Base-by-base conservation (phyloP, 129 eudicot genomes). In the Flaveria ramosissima region DNA sequence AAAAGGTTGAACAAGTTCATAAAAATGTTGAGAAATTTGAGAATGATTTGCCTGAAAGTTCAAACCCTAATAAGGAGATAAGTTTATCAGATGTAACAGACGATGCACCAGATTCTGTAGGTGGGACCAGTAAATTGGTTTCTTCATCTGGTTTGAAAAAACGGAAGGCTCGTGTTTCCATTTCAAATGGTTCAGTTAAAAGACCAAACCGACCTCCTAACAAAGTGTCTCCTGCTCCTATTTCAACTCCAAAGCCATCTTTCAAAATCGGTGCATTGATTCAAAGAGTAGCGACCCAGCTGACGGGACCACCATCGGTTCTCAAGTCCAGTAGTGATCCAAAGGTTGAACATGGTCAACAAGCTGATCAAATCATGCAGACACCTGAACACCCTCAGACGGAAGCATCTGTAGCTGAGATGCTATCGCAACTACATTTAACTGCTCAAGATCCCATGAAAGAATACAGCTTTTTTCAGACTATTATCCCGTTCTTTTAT, bases 201-300 rank as follows among this genome's bases (percentile, higher is more conserved):
- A 83, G 86, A 61, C 81, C 55, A 61, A 85, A 81, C 53, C 72
- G 83, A 12, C 73, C 79, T 64, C 79, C 88, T 71, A 88, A 87
- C 4, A 88, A 92, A 82, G 83, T 51, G 21, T 82, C 92, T 57
- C 24, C 84, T 24, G 76, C 39, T 32, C 14, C 66, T 8, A 19
- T 76, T 69, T 80, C 88, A 75, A 80, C 71, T 69, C 92, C 92
- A 39, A 87, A 84, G 79, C 96, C 93, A 24, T 93, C 98, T 13
- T 93, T 93, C 32, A 93, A 82, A 79, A 78, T 93, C 63, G 98
- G 98, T 64, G 95, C 87, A 73, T 73, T 91, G 80, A 93, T 93
- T 69, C 86, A 86, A 21, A 85, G 92, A 77, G 91, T 84, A 36
- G 98, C 98, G 47, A 93, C 86, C 77, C 98, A 93, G 82, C 72